Percentiles rank a stretch among this genome's conserved stretches.
Conservation (phyloP, 768 basidiomycete species). For the Tulasnella sp. region DNA sequence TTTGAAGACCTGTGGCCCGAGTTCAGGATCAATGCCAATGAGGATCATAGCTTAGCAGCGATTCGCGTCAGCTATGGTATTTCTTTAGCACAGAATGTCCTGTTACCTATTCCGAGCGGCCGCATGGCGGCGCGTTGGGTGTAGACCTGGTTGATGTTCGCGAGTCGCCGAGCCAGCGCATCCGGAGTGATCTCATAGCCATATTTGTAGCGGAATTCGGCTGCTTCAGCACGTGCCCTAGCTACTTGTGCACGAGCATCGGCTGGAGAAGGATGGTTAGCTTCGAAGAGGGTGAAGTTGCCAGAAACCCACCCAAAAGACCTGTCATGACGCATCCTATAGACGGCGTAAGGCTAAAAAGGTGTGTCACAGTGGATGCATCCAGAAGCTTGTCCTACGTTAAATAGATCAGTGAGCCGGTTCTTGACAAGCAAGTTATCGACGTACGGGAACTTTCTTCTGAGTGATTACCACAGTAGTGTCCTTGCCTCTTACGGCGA, state of each 20-base stretch:
- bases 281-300: neutral
- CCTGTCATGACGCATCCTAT: constrained; percentile 99
- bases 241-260: constrained; percentile 84
- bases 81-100: constrained; percentile 21
- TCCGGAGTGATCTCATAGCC: constrained; percentile 98
- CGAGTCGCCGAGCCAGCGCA: constrained; percentile 83
- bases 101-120: constrained; percentile 86
- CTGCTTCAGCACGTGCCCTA: constrained; percentile 80
- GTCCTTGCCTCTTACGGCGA: constrained; percentile 87
- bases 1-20: constrained; percentile 95
- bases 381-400: constrained; percentile 91
- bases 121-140: constrained; percentile 97
- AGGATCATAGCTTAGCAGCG: constrained; percentile 71
- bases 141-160: constrained; percentile 98
- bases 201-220: constrained; percentile 88
- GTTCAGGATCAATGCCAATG: constrained; percentile 82
- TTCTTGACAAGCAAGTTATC: neutral
- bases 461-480: constrained; percentile 94
- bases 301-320: constrained; percentile 56
- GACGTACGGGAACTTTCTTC: constrained; percentile 89
- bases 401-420: neutral
- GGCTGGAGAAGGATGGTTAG: constrained; percentile 35
- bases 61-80: neutral
- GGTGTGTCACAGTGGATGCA: constrained; percentile 83
- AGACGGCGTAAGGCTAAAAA: constrained; percentile 89